Base-by-base conservation (phyloP, 306 rosid species). In the Vigna hirtella region DNA sequence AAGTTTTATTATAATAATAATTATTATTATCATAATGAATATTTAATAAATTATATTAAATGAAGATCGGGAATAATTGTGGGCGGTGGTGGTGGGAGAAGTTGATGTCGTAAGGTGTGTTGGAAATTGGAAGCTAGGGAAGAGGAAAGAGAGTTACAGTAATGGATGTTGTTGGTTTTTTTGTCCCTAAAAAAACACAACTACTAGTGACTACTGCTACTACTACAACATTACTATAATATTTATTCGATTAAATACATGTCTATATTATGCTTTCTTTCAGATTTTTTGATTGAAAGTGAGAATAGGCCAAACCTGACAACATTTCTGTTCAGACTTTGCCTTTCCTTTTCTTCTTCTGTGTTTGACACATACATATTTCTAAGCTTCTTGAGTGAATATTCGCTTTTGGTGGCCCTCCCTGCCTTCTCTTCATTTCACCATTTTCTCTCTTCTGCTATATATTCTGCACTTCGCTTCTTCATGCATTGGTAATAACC, bases 91-190 rank as follows among this genome's bases (percentile, higher is more conserved):
- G 67, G 77, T 66, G 63, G 82, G 82, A 24, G 76, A 43, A 18
- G 20, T 34, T 79, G 48, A 63, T 69, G 79, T 9, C 26, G 68
- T 68, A 81, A 81, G 71, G 45, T 81, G 81, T 81, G 57, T 81
- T 68, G 81, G 85, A 70, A 81, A 81, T 81, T 75, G 85, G 77
- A 75, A 75, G 80, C 65, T 80, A 80, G 56, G 11, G 17, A 80
- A 59, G 22, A 20, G 28, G 10, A 55, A 18, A 49, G 72, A 49
- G 72, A 56, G 22, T 57, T 58, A 28, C 2, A 12, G 55, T 73
- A 55, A 28, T 45, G 13, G 26, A 62, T 79, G 48, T 40, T 66
- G 43, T n/a, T 61, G 16, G 50, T 12, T 45, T 45, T 43, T 74
- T 58, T 66, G 65, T 81, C 80, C 72, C 53, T 66, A 47, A 13